These are phyloP conservation scores for Xylaria sp. DNA, from an alignment of 2,329 filamentous ascomycete species.

Conservation along the genomic window DNA sequence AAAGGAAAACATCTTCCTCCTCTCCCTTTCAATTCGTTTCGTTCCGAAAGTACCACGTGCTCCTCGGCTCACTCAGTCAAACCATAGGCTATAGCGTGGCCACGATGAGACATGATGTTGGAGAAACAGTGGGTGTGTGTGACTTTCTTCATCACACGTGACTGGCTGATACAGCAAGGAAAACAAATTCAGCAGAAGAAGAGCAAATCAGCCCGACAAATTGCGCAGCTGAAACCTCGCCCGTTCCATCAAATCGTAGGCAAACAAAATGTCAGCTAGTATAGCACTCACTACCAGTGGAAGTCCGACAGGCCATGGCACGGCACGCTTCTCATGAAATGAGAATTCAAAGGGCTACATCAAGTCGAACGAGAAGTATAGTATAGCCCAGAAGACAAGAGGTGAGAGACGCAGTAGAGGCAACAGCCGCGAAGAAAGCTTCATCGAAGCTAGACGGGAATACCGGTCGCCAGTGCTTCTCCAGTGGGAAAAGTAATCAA, in stretches of 20 bases:
- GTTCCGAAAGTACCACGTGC: background rate
- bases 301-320: background rate
- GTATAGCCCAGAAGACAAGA: background rate
- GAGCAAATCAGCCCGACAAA: slow-evolving; percentile 2
- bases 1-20: background rate
- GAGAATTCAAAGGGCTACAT: background rate
- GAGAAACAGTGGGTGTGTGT: background rate
- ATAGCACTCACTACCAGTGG: background rate
- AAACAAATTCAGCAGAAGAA: background rate
- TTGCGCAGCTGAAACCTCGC: background rate
- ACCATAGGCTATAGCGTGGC: background rate
- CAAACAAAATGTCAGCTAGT: background rate
- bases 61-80: background rate
- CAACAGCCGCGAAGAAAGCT: background rate
- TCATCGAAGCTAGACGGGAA: background rate
- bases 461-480: background rate
- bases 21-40: background rate
- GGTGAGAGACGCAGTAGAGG: background rate
- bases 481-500: slow-evolving; percentile 1
- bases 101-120: background rate
- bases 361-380: background rate
- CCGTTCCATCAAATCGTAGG: background rate
- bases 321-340: background rate
- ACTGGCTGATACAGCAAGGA: background rate
- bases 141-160: background rate